Evolutionary conservation across 2,329 filamentous ascomycete species (phyloP).

Genomic region (Raffaelea albimanens): DNA sequence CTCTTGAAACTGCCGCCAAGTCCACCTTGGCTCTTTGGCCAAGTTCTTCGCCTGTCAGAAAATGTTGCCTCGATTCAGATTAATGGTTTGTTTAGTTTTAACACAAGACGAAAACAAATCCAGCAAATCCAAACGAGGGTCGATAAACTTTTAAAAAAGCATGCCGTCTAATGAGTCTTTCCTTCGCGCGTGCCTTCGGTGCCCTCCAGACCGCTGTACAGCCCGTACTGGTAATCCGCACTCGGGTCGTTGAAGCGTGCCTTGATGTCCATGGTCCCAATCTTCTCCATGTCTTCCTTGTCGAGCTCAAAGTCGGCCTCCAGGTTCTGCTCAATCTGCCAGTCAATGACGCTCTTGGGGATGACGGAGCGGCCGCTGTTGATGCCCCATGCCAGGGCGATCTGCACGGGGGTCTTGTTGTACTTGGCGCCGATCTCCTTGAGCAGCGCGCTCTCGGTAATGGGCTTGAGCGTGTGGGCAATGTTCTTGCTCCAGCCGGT

Average conservation of each 20-base stretch:
- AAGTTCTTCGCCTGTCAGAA: too few species aligned
- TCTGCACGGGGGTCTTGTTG: too few species aligned
- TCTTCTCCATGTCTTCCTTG: neutral
- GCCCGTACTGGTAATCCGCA: too few species aligned
- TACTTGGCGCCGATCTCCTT: neutral
- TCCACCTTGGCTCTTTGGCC: too few species aligned
- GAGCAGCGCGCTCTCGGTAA: neutral
- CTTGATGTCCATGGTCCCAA: neutral
- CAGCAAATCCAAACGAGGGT: too few species aligned
- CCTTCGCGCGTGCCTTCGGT: constrained; percentile 2
- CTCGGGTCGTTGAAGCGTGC: too few species aligned
- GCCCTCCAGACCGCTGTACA: constrained; percentile 2
- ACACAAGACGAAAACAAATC: too few species aligned
- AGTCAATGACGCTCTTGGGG: neutral
- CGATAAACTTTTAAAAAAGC: too few species aligned
- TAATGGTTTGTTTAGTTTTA: too few species aligned
- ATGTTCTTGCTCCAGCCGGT: neutral
- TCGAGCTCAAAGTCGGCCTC: neutral
- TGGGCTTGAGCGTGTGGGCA: neutral
- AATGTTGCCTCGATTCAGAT: too few species aligned
- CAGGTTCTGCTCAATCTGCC: neutral
- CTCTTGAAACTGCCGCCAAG: too few species aligned
- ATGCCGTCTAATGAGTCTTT: constrained; percentile 35
- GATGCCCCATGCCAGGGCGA: neutral
- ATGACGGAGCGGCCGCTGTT: neutral